phyloP scores from a whole-genome alignment of 805 yeast genomes.

The Lachancea meyersii region DNA sequence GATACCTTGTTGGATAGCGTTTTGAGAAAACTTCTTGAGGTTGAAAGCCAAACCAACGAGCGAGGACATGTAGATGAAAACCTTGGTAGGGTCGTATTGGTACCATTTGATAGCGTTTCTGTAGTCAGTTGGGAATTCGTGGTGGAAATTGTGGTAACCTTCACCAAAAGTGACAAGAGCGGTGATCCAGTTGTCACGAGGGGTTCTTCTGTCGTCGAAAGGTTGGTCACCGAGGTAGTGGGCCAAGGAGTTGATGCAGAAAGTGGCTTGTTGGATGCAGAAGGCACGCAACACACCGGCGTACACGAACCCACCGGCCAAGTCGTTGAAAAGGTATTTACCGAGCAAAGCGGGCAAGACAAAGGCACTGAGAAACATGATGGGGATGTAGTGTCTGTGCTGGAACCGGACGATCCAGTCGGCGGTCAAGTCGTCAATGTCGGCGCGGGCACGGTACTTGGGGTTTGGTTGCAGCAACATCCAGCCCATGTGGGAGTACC shows the following conservation, averaged over 20 bases:
- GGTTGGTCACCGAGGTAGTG: conserved; percentile 86
- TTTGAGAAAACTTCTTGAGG: conserved; percentile 69
- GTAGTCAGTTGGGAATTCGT: conserved; percentile 84
- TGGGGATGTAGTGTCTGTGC: conserved; percentile 64
- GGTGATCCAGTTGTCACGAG: conserved; percentile 74
- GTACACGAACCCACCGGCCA: conserved; percentile 66
- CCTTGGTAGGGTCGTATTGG: conserved; percentile 80
- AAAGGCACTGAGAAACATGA: conserved; percentile 58
- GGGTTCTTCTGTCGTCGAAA: conserved; percentile 80
- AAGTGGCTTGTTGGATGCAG: conserved; percentile 76
- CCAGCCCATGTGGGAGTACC: conserved; percentile 86
- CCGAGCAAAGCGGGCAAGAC: conserved; percentile 55
- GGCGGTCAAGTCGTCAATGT: conserved; percentile 67
- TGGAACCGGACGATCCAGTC: conserved; percentile 78
- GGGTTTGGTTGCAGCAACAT: conserved; percentile 78
- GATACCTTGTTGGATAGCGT: conserved; percentile 76
- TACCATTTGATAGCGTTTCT: conserved; percentile 84
- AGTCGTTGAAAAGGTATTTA: conserved; percentile 53
- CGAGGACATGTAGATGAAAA: conserved; percentile 51
- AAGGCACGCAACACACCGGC: conserved; percentile 68
- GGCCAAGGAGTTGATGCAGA: conserved; percentile 80
- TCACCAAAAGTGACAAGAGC: conserved; percentile 84
- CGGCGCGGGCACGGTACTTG: conserved; percentile 74
- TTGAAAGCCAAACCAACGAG: conserved; percentile 65
- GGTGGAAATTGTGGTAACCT: conserved; percentile 87